Conservation (phyloP, 257 asterid genomes). For the Gentiana dahurica region DNA sequence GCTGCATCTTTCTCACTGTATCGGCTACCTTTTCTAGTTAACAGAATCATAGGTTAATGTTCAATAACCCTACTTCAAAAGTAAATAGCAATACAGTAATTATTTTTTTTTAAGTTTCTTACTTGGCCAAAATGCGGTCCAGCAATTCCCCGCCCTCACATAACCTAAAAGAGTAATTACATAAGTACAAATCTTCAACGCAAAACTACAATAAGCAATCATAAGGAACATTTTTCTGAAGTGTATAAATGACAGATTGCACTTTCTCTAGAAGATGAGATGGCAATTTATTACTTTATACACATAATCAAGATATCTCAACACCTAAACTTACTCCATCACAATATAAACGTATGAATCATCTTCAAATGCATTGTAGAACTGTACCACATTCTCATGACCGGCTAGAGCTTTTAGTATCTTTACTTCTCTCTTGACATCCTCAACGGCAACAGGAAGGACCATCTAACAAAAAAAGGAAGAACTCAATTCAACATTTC, state of each 20-base stretch:
- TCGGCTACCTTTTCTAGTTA: slow-evolving; percentile 89
- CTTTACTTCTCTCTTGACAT: slow-evolving; percentile 95
- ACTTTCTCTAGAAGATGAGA: background rate
- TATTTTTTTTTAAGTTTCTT: slow-evolving; percentile 18
- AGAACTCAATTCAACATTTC: background rate
- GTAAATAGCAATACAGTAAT: slow-evolving; percentile 9
- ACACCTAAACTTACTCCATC: slow-evolving; percentile 78
- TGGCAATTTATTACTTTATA: too few relatives aligned
- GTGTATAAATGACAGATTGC: too few relatives aligned
- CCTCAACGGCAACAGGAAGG: slow-evolving; percentile 97
- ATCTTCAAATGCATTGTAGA: slow-evolving; percentile 86
- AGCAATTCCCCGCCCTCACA: slow-evolving; percentile 98
- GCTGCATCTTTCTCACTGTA: slow-evolving; percentile 99
- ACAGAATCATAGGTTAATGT: slow-evolving; percentile 17
- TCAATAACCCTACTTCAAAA: slow-evolving; percentile 11
- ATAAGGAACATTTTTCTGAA: background rate
- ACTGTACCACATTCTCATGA: slow-evolving; percentile 94
- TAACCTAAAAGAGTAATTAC: slow-evolving; percentile 34
- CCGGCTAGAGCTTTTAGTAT: slow-evolving; percentile 92
- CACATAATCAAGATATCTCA: slow-evolving; percentile 2
- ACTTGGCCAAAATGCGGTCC: slow-evolving; percentile 92
- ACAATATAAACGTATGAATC: slow-evolving; percentile 82
- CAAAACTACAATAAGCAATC: slow-evolving; percentile 4
- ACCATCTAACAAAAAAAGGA: slow-evolving; percentile 54
- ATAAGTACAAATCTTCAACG: slow-evolving; percentile 4